Evolutionary conservation across 2,329 filamentous ascomycete genomes (phyloP).

Genomic region (Ophiostoma sp.): DNA sequence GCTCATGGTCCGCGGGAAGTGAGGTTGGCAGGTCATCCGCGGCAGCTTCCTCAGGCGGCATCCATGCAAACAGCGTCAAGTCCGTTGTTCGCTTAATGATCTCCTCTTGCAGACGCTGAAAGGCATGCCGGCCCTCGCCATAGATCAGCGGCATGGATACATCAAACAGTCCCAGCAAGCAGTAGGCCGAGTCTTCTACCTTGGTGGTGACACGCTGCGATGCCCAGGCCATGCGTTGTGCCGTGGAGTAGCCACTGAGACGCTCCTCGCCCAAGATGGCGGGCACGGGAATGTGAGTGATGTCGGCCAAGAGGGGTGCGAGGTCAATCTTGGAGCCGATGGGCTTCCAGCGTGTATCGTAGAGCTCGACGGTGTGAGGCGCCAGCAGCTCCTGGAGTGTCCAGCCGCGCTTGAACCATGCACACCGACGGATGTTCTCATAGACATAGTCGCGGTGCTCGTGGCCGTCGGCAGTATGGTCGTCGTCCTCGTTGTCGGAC

Average conservation of each 20-base stretch:
- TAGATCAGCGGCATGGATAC: slow-evolving; percentile 31
- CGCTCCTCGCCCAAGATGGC: slow-evolving; percentile 12
- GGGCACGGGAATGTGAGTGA: slow-evolving; percentile 24
- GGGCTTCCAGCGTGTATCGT: slow-evolving; percentile 22
- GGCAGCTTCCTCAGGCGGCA: not conserved
- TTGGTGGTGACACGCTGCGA: slow-evolving; percentile 27
- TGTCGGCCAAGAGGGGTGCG: not conserved
- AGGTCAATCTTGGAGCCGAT: slow-evolving; percentile 26
- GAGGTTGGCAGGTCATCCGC: not conserved
- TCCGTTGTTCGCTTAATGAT: slow-evolving; percentile 24
- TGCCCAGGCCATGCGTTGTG: slow-evolving; percentile 31
- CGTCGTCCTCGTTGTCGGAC: not conserved
- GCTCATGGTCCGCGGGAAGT: not conserved
- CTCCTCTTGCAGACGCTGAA: slow-evolving; percentile 29
- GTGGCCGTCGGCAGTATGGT: not conserved
- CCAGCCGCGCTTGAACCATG: slow-evolving; percentile 31
- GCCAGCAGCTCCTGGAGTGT: slow-evolving; percentile 32
- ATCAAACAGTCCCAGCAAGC: slow-evolving; percentile 30
- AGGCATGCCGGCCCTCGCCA: slow-evolving; percentile 30
- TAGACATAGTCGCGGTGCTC: not conserved
- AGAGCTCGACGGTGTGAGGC: slow-evolving; percentile 25
- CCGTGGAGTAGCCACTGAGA: slow-evolving; percentile 16
- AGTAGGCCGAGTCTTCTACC: slow-evolving; percentile 30
- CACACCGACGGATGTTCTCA: not conserved
- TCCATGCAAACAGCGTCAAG: slow-evolving; percentile 27